Percentiles rank a stretch among this genome's conserved stretches.
Evolutionary conservation across 495 filamentous ascomycete species (phyloP).

Genomic region (Cudoniella acicularis): DNA sequence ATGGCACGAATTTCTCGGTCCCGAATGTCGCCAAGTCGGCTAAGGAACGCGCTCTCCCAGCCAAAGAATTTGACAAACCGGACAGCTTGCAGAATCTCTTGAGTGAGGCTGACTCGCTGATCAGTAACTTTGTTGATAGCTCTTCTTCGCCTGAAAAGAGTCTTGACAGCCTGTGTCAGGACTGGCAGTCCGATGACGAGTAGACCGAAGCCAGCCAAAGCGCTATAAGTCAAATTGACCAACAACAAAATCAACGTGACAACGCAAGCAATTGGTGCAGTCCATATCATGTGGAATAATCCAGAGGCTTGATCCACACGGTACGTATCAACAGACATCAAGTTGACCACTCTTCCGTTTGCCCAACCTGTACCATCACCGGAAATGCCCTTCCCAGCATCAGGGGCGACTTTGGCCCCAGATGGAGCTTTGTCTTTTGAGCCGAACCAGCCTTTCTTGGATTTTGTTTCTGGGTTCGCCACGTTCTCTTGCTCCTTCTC

Average conservation of each 20-base stretch:
- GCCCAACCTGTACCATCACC: slow-evolving; percentile 79
- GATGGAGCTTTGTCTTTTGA: background rate
- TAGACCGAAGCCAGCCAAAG: slow-evolving; percentile 80
- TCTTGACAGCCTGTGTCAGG: slow-evolving; percentile 67
- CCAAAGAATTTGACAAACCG: slow-evolving; percentile 96
- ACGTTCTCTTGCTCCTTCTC: slow-evolving; percentile 37
- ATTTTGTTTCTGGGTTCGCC: slow-evolving; percentile 21
- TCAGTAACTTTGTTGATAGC: slow-evolving; percentile 91
- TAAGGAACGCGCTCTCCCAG: slow-evolving; percentile 85
- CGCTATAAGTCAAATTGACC: slow-evolving; percentile 84
- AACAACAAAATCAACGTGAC: slow-evolving; percentile 75
- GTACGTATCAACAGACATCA: slow-evolving; percentile 94
- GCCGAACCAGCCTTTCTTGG: slow-evolving; percentile 23
- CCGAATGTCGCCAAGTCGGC: slow-evolving; percentile 69
- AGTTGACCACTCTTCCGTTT: slow-evolving; percentile 82
- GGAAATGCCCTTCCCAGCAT: slow-evolving; percentile 41
- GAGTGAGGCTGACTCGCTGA: slow-evolving; percentile 82
- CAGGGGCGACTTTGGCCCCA: slow-evolving; percentile 34
- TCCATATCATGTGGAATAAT: slow-evolving; percentile 89
- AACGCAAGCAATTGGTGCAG: slow-evolving; percentile 70
- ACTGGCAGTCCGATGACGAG: slow-evolving; percentile 73
- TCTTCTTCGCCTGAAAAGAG: slow-evolving; percentile 64
- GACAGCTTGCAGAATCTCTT: slow-evolving; percentile 87
- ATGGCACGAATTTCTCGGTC: slow-evolving; percentile 71
- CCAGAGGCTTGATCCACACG: slow-evolving; percentile 81